phyloP scores from a whole-genome alignment of 495 filamentous ascomycete genomes.

The Podospora australis region DNA sequence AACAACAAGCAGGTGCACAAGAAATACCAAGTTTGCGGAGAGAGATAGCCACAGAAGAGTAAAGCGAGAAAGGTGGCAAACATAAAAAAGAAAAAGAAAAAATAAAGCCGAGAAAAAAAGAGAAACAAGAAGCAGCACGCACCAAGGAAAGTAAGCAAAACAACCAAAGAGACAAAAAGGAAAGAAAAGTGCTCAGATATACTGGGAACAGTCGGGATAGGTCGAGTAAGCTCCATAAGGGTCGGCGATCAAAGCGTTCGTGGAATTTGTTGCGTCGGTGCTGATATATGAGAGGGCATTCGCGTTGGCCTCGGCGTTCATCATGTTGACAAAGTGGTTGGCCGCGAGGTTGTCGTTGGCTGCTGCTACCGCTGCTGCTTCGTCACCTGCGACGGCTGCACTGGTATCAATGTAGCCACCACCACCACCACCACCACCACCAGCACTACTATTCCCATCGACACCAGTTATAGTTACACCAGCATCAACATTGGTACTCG shows the following conservation, averaged over 20 bases:
- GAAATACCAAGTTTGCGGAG: not conserved
- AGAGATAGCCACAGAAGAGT: not conserved
- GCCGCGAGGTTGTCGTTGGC: not conserved
- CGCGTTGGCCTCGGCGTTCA: not conserved
- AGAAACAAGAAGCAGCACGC: not conserved
- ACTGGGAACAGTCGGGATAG: not conserved
- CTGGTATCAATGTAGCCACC: not conserved
- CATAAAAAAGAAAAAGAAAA: not conserved
- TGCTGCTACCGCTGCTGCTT: not conserved
- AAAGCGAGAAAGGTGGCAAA: not conserved
- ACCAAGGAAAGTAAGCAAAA: not conserved
- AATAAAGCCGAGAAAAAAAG: not conserved
- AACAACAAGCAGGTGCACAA: not conserved
- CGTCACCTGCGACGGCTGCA: too few relatives aligned
- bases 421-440: not conserved
- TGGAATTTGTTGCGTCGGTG: not conserved
- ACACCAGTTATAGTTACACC: not conserved
- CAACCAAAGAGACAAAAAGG: not conserved
- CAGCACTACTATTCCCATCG: not conserved
- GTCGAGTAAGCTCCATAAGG: not conserved
- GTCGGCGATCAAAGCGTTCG: not conserved
- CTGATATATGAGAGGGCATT: not conserved
- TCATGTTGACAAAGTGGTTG: not conserved
- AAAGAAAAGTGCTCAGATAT: not conserved
- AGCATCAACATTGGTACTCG: not conserved